phyloP scores from a whole-genome alignment of 2,329 filamentous ascomycete species.

The Hyphodiscus sp. region DNA sequence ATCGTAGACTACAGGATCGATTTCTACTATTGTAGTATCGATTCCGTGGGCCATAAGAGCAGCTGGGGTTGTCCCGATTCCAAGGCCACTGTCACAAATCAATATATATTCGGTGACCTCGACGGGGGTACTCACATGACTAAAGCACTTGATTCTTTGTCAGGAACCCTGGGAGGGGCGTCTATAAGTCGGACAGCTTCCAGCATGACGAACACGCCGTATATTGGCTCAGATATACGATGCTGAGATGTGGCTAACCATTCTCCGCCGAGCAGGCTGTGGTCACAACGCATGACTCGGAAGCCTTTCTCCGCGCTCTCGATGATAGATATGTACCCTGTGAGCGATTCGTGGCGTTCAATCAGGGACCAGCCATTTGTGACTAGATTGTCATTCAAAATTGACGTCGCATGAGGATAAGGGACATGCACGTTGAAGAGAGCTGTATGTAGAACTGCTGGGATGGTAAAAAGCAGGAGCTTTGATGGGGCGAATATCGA shows the following conservation, averaged over 20 bases:
- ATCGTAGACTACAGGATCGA: conserved; percentile 82
- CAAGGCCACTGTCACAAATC: conserved; percentile 59
- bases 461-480: conserved; percentile 58
- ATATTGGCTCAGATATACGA: conserved; percentile 83
- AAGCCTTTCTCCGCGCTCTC: conserved; percentile 68
- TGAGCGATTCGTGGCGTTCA: conserved; percentile 77
- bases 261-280: conserved; percentile 87
- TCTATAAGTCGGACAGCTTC: conserved; percentile 83
- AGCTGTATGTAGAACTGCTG: conserved; percentile 65
- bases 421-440: conserved; percentile 69
- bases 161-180: conserved; percentile 38
- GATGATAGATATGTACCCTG: conserved; percentile 87
- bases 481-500: conserved; percentile 62
- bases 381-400: conserved; percentile 60
- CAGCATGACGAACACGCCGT: conserved; percentile 92
- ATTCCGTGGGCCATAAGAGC: conserved; percentile 84
- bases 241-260: conserved; percentile 64
- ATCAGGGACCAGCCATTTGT: conserved; percentile 66
- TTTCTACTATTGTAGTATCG: conserved; percentile 88
- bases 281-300: conserved; percentile 83
- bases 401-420: conserved; percentile 49
- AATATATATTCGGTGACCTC: conserved; percentile 11
- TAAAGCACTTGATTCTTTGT: conserved; percentile 69
- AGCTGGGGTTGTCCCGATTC: conserved; percentile 84
- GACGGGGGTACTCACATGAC: conserved; percentile 67